phyloP scores from a whole-genome alignment of 1,284 basidiomycete genomes.

The Golubevia pallescens region DNA sequence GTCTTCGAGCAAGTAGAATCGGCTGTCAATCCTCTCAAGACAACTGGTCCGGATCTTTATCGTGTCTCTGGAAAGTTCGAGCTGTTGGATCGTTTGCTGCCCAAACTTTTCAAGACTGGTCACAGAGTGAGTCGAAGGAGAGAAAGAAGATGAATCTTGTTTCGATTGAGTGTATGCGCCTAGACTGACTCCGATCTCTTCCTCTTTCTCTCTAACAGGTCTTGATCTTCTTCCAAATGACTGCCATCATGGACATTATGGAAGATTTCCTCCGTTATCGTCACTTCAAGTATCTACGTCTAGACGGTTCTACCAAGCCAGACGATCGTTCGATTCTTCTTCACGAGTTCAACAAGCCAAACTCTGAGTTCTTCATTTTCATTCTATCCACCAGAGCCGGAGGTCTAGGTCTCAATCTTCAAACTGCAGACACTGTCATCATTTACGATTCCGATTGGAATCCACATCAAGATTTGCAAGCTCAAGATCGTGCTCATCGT shows the following conservation, averaged over 20 bases:
- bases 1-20: conserved; percentile 63
- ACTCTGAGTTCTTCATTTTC: conserved; percentile 61
- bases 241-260: conserved; percentile 65
- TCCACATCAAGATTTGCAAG: conserved; percentile 64
- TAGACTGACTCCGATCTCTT: not conserved
- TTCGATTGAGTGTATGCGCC: not conserved
- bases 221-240: conserved; percentile 65
- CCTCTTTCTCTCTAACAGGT: not conserved
- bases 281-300: conserved; percentile 61
- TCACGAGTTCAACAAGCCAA: conserved; percentile 55
- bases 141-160: not conserved
- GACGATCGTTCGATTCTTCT: conserved; percentile 59
- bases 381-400: conserved; percentile 63
- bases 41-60: conserved; percentile 59
- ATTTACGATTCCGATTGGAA: conserved; percentile 65
- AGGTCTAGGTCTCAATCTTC: conserved; percentile 63
- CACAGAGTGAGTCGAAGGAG: conserved; percentile 36
- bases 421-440: conserved; percentile 64
- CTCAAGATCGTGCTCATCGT: conserved; percentile 64
- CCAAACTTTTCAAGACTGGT: conserved; percentile 60
- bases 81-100: conserved; percentile 59
- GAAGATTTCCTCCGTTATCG: conserved; percentile 62
- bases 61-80: conserved; percentile 63
- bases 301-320: conserved; percentile 63
- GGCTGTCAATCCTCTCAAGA: conserved; percentile 60